phyloP scores from a whole-genome alignment of 1,284 basidiomycete genomes.

The Sporisorium graminicola region DNA sequence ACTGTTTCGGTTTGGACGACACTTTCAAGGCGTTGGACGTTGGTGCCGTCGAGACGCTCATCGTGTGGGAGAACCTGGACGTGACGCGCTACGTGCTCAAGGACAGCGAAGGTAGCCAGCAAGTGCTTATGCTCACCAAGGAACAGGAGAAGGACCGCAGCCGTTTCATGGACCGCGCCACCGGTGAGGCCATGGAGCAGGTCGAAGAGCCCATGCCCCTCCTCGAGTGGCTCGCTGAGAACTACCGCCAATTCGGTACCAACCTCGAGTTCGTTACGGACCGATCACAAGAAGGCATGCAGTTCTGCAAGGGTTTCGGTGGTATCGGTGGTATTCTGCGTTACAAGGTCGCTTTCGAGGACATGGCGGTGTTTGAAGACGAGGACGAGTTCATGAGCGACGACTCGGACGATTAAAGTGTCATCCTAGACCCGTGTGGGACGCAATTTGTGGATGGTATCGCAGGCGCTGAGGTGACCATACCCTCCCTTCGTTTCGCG shows the following conservation, averaged over 20 bases:
- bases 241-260: slow-evolving; percentile 97
- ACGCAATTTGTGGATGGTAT: neutral
- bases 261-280: slow-evolving; percentile 78
- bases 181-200: slow-evolving; percentile 95
- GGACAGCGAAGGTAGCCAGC: slow-evolving; percentile 61
- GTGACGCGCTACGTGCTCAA: slow-evolving; percentile 63
- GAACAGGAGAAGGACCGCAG: slow-evolving; percentile 78
- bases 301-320: slow-evolving; percentile 99
- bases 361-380: slow-evolving; percentile 66
- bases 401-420: slow-evolving; percentile 56
- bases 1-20: slow-evolving; percentile 98
- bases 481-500: slow-evolving; percentile 11
- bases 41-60: slow-evolving; percentile 94
- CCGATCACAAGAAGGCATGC: slow-evolving; percentile 92
- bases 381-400: slow-evolving; percentile 69
- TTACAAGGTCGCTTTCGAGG: slow-evolving; percentile 69
- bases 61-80: slow-evolving; percentile 91
- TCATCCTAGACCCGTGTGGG: neutral
- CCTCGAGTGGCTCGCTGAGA: slow-evolving; percentile 93
- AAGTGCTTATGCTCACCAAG: slow-evolving; percentile 64
- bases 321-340: slow-evolving; percentile 94
- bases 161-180: slow-evolving; percentile 94
- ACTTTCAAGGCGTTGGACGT: slow-evolving; percentile 96
- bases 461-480: slow-evolving; percentile 5
- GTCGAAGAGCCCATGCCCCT: slow-evolving; percentile 66